Evolutionary conservation across 768 basidiomycete species (phyloP).

Genomic region (Scleroderma citrinum): DNA sequence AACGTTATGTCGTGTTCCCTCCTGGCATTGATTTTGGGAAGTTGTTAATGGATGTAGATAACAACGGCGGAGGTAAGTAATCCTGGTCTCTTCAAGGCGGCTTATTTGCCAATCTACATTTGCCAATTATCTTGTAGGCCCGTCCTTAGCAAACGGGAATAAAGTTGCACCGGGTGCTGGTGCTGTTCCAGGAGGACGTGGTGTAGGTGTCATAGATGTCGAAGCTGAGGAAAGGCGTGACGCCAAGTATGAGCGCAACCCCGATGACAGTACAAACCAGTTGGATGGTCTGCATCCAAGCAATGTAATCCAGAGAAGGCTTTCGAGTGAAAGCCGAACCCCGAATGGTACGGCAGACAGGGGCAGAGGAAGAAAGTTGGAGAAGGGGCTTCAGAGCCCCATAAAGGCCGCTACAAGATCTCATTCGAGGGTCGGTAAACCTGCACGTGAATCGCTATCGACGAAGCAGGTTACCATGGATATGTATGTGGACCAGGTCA

Average conservation of each 20-base stretch:
- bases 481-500: constrained; percentile 15
- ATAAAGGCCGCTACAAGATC: constrained; percentile 2
- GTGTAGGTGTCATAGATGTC: constrained; percentile 19
- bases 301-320: not conserved
- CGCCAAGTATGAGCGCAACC: constrained; percentile 2
- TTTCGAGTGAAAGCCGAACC: constrained; percentile 14
- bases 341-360: constrained; percentile 5
- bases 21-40: constrained; percentile 58
- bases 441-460: constrained; percentile 5
- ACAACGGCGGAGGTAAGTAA: constrained; percentile 8
- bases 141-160: constrained; percentile 2
- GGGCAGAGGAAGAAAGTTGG: not conserved
- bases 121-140: too few relatives aligned
- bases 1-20: constrained; percentile 68
- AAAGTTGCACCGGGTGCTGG: constrained; percentile 10
- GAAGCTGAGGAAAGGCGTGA: constrained; percentile 19
- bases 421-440: constrained; percentile 7
- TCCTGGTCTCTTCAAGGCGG: not conserved
- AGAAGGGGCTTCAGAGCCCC: not conserved
- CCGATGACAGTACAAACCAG: constrained; percentile 8
- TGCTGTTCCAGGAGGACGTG: constrained; percentile 26
- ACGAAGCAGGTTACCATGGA: constrained; percentile 6
- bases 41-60: constrained; percentile 24
- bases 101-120: too few relatives aligned
- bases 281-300: not conserved